These are phyloP conservation scores for Lepiota subincarnata DNA, from an alignment of 768 basidiomycete genomes.

Conservation along the genomic window DNA sequence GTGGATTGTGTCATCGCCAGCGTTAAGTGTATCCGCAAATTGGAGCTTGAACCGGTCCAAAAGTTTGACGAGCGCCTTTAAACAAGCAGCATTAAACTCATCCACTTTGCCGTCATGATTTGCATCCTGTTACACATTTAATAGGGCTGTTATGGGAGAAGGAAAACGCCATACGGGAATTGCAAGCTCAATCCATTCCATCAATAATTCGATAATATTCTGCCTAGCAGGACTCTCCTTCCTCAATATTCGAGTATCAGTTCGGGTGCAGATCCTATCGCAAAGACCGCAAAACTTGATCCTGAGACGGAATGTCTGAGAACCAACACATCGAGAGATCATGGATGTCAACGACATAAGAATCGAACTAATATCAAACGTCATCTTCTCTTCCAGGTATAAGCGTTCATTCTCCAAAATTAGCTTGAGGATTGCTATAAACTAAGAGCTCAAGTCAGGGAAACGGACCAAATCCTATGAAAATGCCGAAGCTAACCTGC, in stretches of 20 bases:
- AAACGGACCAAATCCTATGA: not conserved
- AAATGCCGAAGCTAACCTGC: constrained; percentile 43
- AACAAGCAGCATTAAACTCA: constrained; percentile 71
- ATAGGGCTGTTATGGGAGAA: not conserved
- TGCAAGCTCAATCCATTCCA: constrained; percentile 67
- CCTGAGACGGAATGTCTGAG: constrained; percentile 58
- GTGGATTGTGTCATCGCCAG: constrained; percentile 62
- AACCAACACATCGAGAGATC: constrained; percentile 57
- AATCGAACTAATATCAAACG: constrained; percentile 58
- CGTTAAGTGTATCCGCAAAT: constrained; percentile 45
- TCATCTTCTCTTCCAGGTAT: constrained; percentile 54
- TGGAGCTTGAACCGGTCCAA: constrained; percentile 71
- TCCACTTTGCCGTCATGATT: constrained; percentile 29
- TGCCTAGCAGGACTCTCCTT: constrained; percentile 68
- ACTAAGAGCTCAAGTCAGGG: constrained; percentile 34
- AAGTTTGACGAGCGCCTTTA: constrained; percentile 72
- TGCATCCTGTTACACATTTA: not conserved
- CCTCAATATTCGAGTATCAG: constrained; percentile 56
- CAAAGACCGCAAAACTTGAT: constrained; percentile 72
- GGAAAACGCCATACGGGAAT: constrained; percentile 35
- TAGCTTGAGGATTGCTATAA: constrained; percentile 70
- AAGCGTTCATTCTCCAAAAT: constrained; percentile 69
- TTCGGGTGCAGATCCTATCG: constrained; percentile 61
- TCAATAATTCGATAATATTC: constrained; percentile 68
- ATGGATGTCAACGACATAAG: constrained; percentile 59